Evolutionary conservation across 2,329 filamentous ascomycete species (phyloP).

Genomic region (Bipolaris victoriae): DNA sequence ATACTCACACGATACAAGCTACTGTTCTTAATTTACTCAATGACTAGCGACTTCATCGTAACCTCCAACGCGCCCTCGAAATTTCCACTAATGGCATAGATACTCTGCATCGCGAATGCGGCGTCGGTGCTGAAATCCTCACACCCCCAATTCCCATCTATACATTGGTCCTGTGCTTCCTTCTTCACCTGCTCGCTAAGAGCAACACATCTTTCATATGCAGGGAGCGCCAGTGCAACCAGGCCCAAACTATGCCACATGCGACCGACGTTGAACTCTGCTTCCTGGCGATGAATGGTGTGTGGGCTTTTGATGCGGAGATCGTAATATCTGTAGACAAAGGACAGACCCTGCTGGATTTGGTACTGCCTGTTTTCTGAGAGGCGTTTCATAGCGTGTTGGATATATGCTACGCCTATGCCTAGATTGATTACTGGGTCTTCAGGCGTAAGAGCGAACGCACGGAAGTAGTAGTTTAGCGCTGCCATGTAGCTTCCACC

Average conservation of each 20-base stretch:
- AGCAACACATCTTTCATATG: conserved; percentile 68
- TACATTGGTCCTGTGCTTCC: conserved; percentile 24
- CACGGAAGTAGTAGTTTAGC: conserved; percentile 81
- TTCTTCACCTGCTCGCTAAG: conserved; percentile 54
- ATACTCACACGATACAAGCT: no score
- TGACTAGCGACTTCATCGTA: conserved; percentile 62
- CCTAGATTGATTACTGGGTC: conserved; percentile 82
- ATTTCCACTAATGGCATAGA: conserved; percentile 71
- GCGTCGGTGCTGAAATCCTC: conserved; percentile 73
- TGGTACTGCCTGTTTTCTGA: conserved; percentile 88
- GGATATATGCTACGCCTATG: conserved; percentile 77
- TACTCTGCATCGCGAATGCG: conserved; percentile 73
- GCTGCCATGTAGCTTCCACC: conserved; percentile 84
- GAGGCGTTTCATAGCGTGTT: conserved; percentile 87
- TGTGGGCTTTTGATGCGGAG: conserved; percentile 56
- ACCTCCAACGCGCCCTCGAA: conserved; percentile 64
- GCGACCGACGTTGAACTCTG: conserved; percentile 79
- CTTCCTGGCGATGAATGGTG: conserved; percentile 68
- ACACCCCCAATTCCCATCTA: conserved; percentile 45
- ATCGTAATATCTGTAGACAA: conserved; percentile 76
- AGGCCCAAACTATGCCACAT: conserved; percentile 79
- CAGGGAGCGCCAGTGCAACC: conserved; percentile 72
- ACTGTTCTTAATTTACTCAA: conserved; percentile 34
- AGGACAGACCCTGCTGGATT: conserved; percentile 82
- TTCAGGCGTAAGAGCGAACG: conserved; percentile 69